phyloP scores from a whole-genome alignment of 768 basidiomycete species.

The Dentipellis sp. region DNA sequence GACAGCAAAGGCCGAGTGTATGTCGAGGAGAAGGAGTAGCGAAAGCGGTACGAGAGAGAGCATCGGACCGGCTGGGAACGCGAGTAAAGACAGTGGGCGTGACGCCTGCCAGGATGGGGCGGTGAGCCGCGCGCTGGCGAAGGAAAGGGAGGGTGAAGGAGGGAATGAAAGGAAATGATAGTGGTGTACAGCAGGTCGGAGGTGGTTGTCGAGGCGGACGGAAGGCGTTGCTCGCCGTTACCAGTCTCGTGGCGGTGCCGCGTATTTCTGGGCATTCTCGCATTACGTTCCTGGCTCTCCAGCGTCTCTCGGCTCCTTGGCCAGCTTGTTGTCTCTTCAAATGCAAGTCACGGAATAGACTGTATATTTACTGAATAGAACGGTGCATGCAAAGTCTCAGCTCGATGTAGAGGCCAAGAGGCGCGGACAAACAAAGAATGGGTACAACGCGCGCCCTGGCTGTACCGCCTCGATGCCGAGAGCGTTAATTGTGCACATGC shows the following conservation, averaged over 20 bases:
- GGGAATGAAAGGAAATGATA: neutral
- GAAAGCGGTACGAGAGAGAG: slow-evolving; percentile 1
- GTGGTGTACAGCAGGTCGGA: neutral
- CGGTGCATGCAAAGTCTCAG: too few relatives aligned
- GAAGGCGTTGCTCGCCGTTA: neutral
- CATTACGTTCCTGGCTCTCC: too few relatives aligned
- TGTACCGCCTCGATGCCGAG: neutral
- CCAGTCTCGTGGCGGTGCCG: neutral
- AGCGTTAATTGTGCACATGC: neutral
- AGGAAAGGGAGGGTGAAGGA: neutral
- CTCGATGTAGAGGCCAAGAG: too few relatives aligned
- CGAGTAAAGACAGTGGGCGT: neutral
- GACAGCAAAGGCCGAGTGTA: slow-evolving; percentile 6
- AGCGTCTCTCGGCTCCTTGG: too few relatives aligned
- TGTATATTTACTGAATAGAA: too few relatives aligned
- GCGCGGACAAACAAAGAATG: too few relatives aligned
- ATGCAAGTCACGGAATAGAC: too few relatives aligned
- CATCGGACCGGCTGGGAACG: neutral
- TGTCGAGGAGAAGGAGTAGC: neutral
- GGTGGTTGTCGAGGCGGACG: neutral
- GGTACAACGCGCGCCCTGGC: neutral
- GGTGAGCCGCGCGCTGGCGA: neutral
- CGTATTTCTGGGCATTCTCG: too few relatives aligned
- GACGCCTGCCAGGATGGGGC: neutral
- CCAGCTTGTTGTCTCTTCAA: too few relatives aligned